Percentiles rank a stretch among this genome's conserved stretches.
These are phyloP conservation scores for Globisporangium acanthophoron DNA, from an alignment of 352 stramenopile species.

Conservation along the genomic window DNA sequence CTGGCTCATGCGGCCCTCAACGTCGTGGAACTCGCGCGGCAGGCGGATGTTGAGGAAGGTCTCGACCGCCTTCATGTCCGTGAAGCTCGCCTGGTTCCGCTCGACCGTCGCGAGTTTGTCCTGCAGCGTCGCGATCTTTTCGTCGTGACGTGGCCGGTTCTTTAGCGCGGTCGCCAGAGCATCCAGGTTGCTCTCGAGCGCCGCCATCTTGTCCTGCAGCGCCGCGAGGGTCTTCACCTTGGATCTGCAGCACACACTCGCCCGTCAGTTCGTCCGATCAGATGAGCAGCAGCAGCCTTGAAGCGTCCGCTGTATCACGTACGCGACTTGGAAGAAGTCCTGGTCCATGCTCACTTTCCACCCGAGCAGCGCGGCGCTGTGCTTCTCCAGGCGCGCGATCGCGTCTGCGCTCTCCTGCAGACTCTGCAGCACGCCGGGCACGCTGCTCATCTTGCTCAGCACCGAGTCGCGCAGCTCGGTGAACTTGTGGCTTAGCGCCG, in stretches of 20 bases:
- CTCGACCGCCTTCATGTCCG: slow-evolving; percentile 65
- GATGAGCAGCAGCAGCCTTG: too few relatives aligned
- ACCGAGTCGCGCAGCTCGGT: slow-evolving; percentile 46
- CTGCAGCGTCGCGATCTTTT: slow-evolving; percentile 50
- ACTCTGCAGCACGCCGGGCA: slow-evolving; percentile 22
- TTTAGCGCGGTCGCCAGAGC: slow-evolving; percentile 30
- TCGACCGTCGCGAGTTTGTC: slow-evolving; percentile 49
- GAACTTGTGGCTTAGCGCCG: slow-evolving; percentile 33
- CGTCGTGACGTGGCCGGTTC: slow-evolving; percentile 44
- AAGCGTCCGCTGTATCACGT: too few relatives aligned
- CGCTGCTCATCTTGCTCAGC: slow-evolving; percentile 22
- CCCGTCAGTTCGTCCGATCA: not conserved
- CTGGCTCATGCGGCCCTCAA: slow-evolving; percentile 56
- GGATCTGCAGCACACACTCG: not conserved
- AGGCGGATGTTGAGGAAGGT: slow-evolving; percentile 60
- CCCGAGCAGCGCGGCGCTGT: slow-evolving; percentile 53
- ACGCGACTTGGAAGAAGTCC: slow-evolving; percentile 49
- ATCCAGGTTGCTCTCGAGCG: slow-evolving; percentile 58
- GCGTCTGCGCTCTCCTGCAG: slow-evolving; percentile 42
- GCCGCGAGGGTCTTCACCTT: slow-evolving; percentile 52
- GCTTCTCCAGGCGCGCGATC: slow-evolving; percentile 66
- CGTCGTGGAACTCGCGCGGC: slow-evolving; percentile 62
- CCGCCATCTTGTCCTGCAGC: slow-evolving; percentile 47
- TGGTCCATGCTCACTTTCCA: slow-evolving; percentile 62
- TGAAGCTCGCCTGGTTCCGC: slow-evolving; percentile 38